Evolutionary conservation across 352 stramenopile genomes (phyloP), one percentile per base, ranked within the genome.

Genomic region (Globisporangium abappressorium): DNA sequence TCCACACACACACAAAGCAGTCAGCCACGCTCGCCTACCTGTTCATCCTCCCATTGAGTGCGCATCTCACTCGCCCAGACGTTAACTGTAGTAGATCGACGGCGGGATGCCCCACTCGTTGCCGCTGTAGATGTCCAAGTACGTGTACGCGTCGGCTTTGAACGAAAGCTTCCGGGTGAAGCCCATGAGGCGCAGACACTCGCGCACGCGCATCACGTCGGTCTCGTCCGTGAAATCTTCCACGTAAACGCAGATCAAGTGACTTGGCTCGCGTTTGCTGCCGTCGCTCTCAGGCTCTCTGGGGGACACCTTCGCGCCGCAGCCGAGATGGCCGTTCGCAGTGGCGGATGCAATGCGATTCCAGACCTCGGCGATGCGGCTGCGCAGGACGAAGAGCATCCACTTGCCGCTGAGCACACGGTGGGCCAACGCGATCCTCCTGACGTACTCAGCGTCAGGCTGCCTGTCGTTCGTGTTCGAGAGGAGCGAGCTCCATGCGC

Each of bases 91-190:
- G 26, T 59, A 43, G 7, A 59, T 55, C 24, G 49, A 63, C 12
- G 51, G 34, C 5, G 30, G 26, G 24, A 71, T 71, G 7, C 59
- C 49, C 34, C 30, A 64, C 30, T 22, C 14, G n/a, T 71, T 68
- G 60, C 26, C 14, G 2, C 15, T 43, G 66, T 71, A 71, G 51
- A 71, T 67, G 12, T 30, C 12, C 14, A 65, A 56, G 26, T 71
- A 41, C 26, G 66, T 71, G 66, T 60, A 71, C 51, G 51, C 59
- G 33, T 71, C 66, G n/a, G 66, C 36, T 53, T 71, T 71, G 38
- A 71, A 67, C 11, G 26, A 20, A 2, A 71, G 59, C 4, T 24
- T 56, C 36, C 22, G n/a, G 11, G 59, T 54, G 47, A 67, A 57
- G n/a, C 41, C 28, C 26, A 67, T 41, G n/a, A 33, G 36, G 9